Conservation (phyloP, 345 rosid species). For the Moricandia moricandioides region DNA sequence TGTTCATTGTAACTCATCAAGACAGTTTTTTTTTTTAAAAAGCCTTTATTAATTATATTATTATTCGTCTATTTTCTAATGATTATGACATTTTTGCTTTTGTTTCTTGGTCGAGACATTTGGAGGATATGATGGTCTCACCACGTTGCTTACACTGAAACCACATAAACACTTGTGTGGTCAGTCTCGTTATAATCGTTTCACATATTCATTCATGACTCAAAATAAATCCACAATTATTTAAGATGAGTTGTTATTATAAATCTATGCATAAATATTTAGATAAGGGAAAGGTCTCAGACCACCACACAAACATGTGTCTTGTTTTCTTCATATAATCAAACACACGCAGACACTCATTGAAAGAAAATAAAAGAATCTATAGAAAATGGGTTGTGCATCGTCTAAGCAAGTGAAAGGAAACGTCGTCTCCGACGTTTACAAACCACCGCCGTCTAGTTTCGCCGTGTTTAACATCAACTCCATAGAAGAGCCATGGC, state of each 20-base stretch:
- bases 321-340: conserved; percentile 20
- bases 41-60: not conserved
- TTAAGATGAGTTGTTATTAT: not conserved
- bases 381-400: conserved; percentile 60
- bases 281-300: conserved; percentile 29
- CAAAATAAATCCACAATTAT: not conserved
- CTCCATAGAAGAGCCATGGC: conserved; percentile 90
- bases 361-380: not conserved
- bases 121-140: conserved; percentile 8
- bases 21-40: not conserved
- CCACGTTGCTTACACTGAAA: conserved; percentile 24
- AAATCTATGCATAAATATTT: not conserved
- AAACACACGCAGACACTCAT: conserved; percentile 4
- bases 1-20: not conserved
- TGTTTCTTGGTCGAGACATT: conserved; percentile 6
- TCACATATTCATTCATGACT: conserved; percentile 20
- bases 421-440: conserved; percentile 55
- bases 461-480: conserved; percentile 76
- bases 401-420: conserved; percentile 61
- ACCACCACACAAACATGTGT: conserved; percentile 33
- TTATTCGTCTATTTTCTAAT: not conserved
- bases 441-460: conserved; percentile 75
- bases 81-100: conserved; percentile 3
- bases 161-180: conserved; percentile 27
- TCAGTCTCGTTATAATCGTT: not conserved